Conservation (phyloP, 306 rosid species). For the Quercus rubra region DNA sequence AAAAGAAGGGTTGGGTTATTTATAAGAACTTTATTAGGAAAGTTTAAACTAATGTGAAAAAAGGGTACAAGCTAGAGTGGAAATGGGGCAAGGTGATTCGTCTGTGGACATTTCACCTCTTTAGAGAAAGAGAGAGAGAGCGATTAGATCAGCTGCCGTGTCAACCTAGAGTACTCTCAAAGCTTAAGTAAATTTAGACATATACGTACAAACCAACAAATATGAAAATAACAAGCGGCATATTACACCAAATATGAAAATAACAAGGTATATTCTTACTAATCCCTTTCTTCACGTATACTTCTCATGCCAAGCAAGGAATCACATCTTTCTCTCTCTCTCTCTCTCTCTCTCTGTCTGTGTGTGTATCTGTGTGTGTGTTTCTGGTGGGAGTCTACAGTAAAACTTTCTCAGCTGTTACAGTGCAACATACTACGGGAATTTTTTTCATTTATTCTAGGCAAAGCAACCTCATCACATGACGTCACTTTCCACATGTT, state of each 20-base stretch:
- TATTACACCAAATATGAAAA: constrained; percentile 7
- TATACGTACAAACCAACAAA: constrained; percentile 34
- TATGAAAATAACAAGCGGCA: not conserved
- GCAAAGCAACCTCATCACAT: not conserved
- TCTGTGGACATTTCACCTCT: constrained; percentile 69
- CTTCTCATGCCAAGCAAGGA: constrained; percentile 42
- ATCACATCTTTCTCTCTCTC: constrained; percentile 10
- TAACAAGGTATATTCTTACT: constrained; percentile 11
- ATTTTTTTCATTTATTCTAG: not conserved
- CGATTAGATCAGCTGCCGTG: constrained; percentile 53
- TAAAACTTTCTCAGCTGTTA: not conserved
- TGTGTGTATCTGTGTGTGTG: not conserved
- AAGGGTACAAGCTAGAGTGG: constrained; percentile 60
- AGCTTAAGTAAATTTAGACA: constrained; percentile 37
- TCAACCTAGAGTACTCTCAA: constrained; percentile 69
- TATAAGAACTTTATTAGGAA: not conserved
- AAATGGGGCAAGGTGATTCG: constrained; percentile 64
- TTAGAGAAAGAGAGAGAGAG: constrained; percentile 13
- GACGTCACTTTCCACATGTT: not conserved
- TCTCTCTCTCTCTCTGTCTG: not conserved
- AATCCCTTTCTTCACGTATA: constrained; percentile 40
- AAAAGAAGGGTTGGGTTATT: not conserved
- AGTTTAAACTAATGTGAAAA: not conserved
- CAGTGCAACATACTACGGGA: not conserved
- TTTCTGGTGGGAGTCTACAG: not conserved